Evolutionary conservation across 768 basidiomycete genomes (phyloP), one percentile per base, ranked within the genome.

Genomic region (Mycena pura): DNA sequence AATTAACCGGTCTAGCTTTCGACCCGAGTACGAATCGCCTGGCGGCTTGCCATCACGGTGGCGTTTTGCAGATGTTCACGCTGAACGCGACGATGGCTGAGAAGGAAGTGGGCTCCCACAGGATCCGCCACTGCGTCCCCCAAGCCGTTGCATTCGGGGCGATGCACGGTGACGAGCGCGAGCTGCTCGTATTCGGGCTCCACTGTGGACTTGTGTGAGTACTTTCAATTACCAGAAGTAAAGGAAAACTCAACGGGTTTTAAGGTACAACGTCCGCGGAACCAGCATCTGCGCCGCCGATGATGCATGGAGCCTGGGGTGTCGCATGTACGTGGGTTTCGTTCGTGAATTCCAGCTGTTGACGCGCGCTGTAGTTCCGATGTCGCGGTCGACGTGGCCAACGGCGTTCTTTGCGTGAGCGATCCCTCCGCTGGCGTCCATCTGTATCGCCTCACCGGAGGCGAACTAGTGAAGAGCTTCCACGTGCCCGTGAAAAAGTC

Each of bases 1-100:
- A 70, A 45, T 51, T 70, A 1, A 68, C 67, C 2, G 65, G 59
- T 5, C 21, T 70, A 3, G 60, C 56, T 1, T 70, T 64, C 32
- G 69, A 70, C 15, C 34, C 62, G 3, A n/a, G 51, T 2, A 38
- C 65, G 8, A 68, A 61, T 34, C 55, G 60, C 10, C 63, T 70
- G 22, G 52, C 59, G 6, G 54, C 61, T 6, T 64, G 60, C 48
- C 62, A 67, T 34, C 60, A 49, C 0, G 36, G 50, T 14, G 38
- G 29, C 1, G 45, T 66, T 0, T 19, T 70, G 3, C 67, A 64
- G 13, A 15, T 63, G 2, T 67, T 59, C 24, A 28, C 46, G 2
- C 19, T 67, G 13, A 53, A 57, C 39, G 6, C 44, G 1, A 24
- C 25, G 19, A 27, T 62, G 50, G 19, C 10, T 0, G 45, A 45